A percentile compares a stretch with the other conserved stretches of the same genome.
phyloP scores from a whole-genome alignment of 345 rosid species.

The Citrus trifoliata region DNA sequence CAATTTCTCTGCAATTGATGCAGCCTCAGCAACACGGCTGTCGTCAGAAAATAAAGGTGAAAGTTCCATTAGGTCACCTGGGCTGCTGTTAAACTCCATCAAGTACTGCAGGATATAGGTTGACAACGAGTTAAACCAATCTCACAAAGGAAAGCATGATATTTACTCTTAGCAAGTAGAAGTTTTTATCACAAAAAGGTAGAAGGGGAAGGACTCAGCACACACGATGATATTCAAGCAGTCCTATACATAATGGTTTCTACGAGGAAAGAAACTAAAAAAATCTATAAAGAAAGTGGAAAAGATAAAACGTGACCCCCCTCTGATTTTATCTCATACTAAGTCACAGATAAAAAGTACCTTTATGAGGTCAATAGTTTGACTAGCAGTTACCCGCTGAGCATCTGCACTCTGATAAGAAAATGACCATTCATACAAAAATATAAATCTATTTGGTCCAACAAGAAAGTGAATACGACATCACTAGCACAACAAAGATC shows the following conservation, averaged over 20 bases:
- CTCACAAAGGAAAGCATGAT: background rate
- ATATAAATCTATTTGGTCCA: background rate
- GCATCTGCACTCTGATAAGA: slow-evolving; percentile 93
- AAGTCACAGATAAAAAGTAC: slow-evolving; percentile 34
- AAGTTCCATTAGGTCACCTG: slow-evolving; percentile 98
- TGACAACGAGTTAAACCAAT: slow-evolving; percentile 18
- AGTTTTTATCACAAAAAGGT: background rate
- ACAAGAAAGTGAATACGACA: background rate
- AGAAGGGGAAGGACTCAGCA: background rate
- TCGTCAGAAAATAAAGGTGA: slow-evolving; percentile 98
- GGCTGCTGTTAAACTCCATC: slow-evolving; percentile 98
- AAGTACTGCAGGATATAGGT: slow-evolving; percentile 63
- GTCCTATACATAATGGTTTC: background rate
- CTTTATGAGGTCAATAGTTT: slow-evolving; percentile 96
- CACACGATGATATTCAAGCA: background rate
- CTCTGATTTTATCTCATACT: background rate
- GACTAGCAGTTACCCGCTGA: slow-evolving; percentile 98
- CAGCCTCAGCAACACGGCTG: slow-evolving; percentile 99
- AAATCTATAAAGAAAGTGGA: background rate
- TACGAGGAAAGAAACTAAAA: background rate
- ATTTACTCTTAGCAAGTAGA: background rate
- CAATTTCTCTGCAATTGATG: slow-evolving; percentile 95
- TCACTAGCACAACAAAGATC: background rate
- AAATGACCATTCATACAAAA: slow-evolving; percentile 16
- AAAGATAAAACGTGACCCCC: background rate